Base-by-base conservation (phyloP, 208 protist species). In the Baffinella frigidus region DNA sequence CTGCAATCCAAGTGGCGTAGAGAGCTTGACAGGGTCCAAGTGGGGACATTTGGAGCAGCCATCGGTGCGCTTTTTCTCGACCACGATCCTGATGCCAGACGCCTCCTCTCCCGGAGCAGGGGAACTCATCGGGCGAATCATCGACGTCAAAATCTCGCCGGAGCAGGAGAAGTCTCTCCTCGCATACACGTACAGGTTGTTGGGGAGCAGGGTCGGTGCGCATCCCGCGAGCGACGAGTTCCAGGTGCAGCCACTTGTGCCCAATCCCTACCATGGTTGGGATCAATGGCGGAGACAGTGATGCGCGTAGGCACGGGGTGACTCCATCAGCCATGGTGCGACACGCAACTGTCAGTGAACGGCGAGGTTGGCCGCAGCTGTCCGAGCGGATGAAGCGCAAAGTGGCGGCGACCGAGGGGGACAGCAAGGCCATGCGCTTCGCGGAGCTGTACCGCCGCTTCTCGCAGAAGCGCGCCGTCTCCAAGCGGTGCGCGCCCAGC, bases 371-470 rank as follows among this genome's bases (percentile, higher is more conserved):
- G 9, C 67, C 24, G 71, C 83, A 90, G 83, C 64, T 90, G 14
- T 44, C 72, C 20, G 83, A 90, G 41, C 27, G 30, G 27, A 90
- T 90, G 36, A 90, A 90, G 64, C 51, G 64, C 11, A 89, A 74
- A 17, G 24, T 90, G 4, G 51, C 41, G 20, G 64, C 43, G 17
- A n/a, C n/a, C 38, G 14, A 27, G 77, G 77, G n/a, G 27, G 33
- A 45, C 39, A 87, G 50, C 3, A 87, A 87, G 35, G 43, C 77
- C 2, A 71, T 45, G 27, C 17, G 35, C 4, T 87, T 87, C 24
- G 43, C 77, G 0, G 77, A 87, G 77, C 33, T 87, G 36, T 87
- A 87, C 50, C 43, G 77, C 4, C 43, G 77, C 4, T 41, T 87
- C 38, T 87, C 77, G 20, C 77, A 87, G 44, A 71, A 41, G 36